These are phyloP conservation scores for Boletus pseudopeckii DNA, from an alignment of 768 basidiomycete species.

Conservation along the genomic window DNA sequence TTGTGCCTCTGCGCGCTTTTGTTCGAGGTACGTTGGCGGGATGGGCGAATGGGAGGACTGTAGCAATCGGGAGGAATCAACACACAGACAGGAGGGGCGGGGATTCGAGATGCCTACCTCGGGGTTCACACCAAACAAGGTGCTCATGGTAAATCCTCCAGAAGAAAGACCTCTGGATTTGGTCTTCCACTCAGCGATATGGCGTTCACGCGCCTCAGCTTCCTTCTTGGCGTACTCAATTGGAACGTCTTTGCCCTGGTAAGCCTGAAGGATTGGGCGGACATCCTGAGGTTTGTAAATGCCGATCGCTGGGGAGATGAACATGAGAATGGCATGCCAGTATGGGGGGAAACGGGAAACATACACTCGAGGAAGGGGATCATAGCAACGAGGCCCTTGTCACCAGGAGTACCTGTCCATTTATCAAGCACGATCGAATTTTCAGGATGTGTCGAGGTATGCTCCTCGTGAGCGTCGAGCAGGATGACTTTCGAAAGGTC, in stretches of 20 bases:
- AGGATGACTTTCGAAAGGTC: slow-evolving; percentile 86
- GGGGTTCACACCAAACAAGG: slow-evolving; percentile 37
- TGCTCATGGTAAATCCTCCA: slow-evolving; percentile 43
- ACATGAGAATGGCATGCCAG: background rate
- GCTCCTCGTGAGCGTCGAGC: slow-evolving; percentile 82
- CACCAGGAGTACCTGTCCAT: slow-evolving; percentile 80
- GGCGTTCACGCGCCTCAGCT: slow-evolving; percentile 71
- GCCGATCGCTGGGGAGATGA: slow-evolving; percentile 64
- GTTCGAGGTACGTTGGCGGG: slow-evolving; percentile 51
- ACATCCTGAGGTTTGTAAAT: slow-evolving; percentile 89
- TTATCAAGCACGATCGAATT: slow-evolving; percentile 81
- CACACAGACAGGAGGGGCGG: background rate
- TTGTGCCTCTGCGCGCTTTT: slow-evolving; percentile 50
- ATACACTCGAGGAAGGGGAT: slow-evolving; percentile 95
- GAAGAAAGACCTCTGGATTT: slow-evolving; percentile 37
- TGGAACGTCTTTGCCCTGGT: slow-evolving; percentile 84
- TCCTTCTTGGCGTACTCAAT: slow-evolving; percentile 88
- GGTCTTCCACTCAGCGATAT: slow-evolving; percentile 78
- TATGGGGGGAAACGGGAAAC: slow-evolving; percentile 16
- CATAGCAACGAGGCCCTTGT: slow-evolving; percentile 80
- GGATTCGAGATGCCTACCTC: slow-evolving; percentile 24
- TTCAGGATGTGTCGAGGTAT: slow-evolving; percentile 76
- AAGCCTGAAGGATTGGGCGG: slow-evolving; percentile 80
- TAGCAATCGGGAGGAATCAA: background rate
- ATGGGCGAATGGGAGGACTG: slow-evolving; percentile 31